Base-by-base conservation (phyloP, 208 protist genomes). In the Wallacemonas sp. region DNA sequence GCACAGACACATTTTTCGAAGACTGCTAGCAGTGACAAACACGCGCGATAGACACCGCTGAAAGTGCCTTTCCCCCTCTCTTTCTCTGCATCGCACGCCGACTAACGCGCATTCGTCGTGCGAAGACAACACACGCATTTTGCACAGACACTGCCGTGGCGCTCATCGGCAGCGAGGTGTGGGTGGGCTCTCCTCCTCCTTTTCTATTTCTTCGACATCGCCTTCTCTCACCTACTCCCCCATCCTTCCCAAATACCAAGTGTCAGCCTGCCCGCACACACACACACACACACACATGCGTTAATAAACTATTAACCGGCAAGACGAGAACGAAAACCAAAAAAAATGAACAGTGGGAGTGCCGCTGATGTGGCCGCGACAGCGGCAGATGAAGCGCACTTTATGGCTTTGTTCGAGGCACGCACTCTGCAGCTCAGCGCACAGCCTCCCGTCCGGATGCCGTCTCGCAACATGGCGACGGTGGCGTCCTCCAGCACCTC, bases 231-330 rank as follows among this genome's bases (percentile, higher is more conserved):
- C 22, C 0, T 36, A n/a, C 42, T 36, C 9, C 41, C 10, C 41
- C 13, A 10, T 50, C 24, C 44, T 26, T 22, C 9, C 24, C 15
- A 52, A 26, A 22, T 26, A 52, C 10, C 10, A 52, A 29, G n/a
- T 9, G 9, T 26, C 12, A 29, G 22, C 9, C 22, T 27, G 26
- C 30, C 15, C 22, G 4, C 42, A 46, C 50, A 39, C 44, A 59
- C 50, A 55, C 33, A 60, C 48, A 62, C 55, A 59, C 0, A 68
- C 39, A 64, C 34, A 64, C 39, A 59, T 24, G 48, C 39, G 59
- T 17, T 3, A 15, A 54, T 15, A n/a, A 42, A 2, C 41, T 55
- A 38, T 19, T 26, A 12, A 46, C 41, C 17, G 19, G 22, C 42
- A 48, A 48, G 19, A 5, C 13, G 17, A 48, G 22, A 48, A 41